phyloP scores from a whole-genome alignment of 1,139 yeast genomes.

The Wickerhamiella pararugosa region DNA sequence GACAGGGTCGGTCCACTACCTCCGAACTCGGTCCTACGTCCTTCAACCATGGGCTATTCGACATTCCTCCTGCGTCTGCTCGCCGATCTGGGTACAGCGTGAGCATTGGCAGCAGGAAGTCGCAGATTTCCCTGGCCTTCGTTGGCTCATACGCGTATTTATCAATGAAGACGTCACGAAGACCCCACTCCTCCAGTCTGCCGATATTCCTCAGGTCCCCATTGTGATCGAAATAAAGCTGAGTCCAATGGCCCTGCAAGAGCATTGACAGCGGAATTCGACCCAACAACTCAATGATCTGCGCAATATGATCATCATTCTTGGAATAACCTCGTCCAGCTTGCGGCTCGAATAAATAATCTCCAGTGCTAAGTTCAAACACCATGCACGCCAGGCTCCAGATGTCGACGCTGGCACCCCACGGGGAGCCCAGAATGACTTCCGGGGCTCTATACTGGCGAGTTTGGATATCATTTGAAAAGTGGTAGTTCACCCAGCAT shows the following conservation, averaged over 20 bases:
- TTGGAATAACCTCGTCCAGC: slow-evolving; percentile 46
- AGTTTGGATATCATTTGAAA: slow-evolving; percentile 74
- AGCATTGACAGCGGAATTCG: slow-evolving; percentile 40
- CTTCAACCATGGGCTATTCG: slow-evolving; percentile 61
- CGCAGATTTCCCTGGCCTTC: slow-evolving; percentile 42
- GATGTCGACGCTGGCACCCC: slow-evolving; percentile 77
- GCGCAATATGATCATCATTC: slow-evolving; percentile 81
- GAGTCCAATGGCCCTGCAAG: slow-evolving; percentile 37
- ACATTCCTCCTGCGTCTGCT: slow-evolving; percentile 71
- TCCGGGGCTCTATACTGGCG: slow-evolving; percentile 80
- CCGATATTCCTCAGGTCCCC: slow-evolving; percentile 42
- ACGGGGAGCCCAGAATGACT: slow-evolving; percentile 46
- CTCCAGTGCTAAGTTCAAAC: slow-evolving; percentile 73
- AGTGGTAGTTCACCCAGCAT: slow-evolving; percentile 57
- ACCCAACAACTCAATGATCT: slow-evolving; percentile 61
- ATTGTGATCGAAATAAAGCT: slow-evolving; percentile 40
- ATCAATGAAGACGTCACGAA: slow-evolving; percentile 49
- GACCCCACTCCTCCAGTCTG: slow-evolving; percentile 53
- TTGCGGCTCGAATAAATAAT: slow-evolving; percentile 71
- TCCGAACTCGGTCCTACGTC: slow-evolving; percentile 45
- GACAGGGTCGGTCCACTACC: slow-evolving; percentile 37
- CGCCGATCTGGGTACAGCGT: slow-evolving; percentile 50
- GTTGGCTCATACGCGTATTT: slow-evolving; percentile 50
- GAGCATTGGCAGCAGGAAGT: slow-evolving; percentile 61
- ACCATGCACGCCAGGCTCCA: slow-evolving; percentile 78